phyloP scores from a whole-genome alignment of 352 stramenopile species.

The Peronospora destructor region DNA sequence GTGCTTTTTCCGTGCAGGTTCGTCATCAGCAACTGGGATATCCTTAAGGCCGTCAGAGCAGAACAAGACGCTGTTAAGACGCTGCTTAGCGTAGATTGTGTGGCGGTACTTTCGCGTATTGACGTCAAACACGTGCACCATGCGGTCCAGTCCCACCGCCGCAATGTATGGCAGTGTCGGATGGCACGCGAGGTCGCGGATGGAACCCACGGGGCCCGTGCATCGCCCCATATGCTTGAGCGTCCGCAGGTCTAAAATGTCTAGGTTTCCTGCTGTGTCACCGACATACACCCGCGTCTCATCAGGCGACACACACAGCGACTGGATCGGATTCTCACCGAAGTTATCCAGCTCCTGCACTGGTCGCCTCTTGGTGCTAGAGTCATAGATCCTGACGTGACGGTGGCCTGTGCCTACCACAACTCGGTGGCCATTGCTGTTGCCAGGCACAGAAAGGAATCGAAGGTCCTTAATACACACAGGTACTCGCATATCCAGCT shows the following conservation, averaged over 20 bases:
- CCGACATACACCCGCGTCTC: conserved; percentile 79
- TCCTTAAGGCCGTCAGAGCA: conserved; percentile 73
- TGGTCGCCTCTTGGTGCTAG: conserved; percentile 74
- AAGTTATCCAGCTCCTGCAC: conserved; percentile 61
- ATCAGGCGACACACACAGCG: conserved; percentile 57
- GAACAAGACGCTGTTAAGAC: conserved; percentile 89
- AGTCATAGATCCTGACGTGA: conserved; percentile 85
- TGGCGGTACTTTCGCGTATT: conserved; percentile 71
- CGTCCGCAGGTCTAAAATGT: conserved; percentile 85
- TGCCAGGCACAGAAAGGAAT: conserved; percentile 46
- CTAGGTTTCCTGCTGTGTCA: conserved; percentile 86
- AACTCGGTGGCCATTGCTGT: conserved; percentile 61
- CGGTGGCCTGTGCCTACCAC: conserved; percentile 72
- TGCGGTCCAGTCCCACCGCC: conserved; percentile 90
- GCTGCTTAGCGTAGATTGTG: conserved; percentile 79
- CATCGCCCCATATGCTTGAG: conserved; percentile 83
- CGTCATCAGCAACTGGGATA: conserved; percentile 26
- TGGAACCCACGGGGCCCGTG: conserved; percentile 84
- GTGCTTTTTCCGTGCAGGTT: conserved; percentile 45
- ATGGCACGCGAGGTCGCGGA: conserved; percentile 86
- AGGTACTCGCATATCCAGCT: conserved; percentile 83
- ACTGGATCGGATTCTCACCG: conserved; percentile 71
- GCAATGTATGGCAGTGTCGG: conserved; percentile 86
- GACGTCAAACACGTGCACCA: conserved; percentile 90
- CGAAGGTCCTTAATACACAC: conserved; percentile 83